Conservation (phyloP, 2,329 filamentous ascomycete species). For the Xylariaceae sp. region DNA sequence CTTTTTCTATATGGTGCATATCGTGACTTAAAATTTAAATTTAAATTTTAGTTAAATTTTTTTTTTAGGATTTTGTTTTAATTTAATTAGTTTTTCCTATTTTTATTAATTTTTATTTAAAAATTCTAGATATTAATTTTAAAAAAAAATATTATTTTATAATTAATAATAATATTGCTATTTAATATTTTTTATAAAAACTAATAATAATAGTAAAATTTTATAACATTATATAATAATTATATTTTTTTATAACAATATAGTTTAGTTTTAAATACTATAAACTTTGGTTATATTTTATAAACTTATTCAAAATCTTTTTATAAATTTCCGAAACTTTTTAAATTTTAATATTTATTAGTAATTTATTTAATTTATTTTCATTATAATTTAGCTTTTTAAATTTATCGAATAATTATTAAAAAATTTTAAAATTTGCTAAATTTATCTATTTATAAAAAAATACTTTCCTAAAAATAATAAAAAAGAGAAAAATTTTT, state of each 20-base stretch:
- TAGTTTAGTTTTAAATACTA: too few species aligned
- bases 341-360: too few species aligned
- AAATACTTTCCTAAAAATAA: background rate
- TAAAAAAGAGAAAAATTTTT: background rate
- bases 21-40: background rate
- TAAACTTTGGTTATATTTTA: too few species aligned
- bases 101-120: background rate
- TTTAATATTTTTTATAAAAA: too few species aligned
- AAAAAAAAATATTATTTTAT: background rate
- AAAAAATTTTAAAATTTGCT: background rate
- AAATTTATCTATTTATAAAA: background rate
- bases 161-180: too few species aligned
- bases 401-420: background rate
- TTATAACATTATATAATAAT: too few species aligned
- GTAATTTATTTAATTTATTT: too few species aligned
- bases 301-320: too few species aligned
- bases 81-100: background rate
- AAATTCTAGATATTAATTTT: background rate
- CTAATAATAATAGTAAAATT: too few species aligned
- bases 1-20: too few species aligned
- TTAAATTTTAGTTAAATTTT: background rate
- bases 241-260: too few species aligned
- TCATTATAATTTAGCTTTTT: background rate
- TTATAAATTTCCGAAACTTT: too few species aligned
- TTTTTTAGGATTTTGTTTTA: background rate